These are phyloP conservation scores for Malus hybrid DNA, from an alignment of 331 rosid species.

Conservation along the genomic window DNA sequence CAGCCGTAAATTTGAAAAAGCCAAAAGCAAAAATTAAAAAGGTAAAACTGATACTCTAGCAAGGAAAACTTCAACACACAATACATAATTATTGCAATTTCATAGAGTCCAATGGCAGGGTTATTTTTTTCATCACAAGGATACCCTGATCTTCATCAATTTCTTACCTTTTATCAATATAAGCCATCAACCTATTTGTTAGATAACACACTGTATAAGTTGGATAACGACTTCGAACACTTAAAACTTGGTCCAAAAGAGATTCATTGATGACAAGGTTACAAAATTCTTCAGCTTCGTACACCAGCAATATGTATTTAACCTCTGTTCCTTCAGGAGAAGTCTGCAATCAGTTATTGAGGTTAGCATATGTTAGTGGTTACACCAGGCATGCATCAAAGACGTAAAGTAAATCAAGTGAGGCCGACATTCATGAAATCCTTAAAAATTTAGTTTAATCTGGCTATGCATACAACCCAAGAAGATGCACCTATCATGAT, in stretches of 20 bases:
- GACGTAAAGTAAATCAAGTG: neutral
- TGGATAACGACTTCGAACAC: slow-evolving; percentile 65
- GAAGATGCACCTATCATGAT: slow-evolving; percentile 1
- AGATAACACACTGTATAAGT: slow-evolving; percentile 72
- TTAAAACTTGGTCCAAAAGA: slow-evolving; percentile 44
- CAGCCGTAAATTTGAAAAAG: neutral
- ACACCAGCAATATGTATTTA: slow-evolving; percentile 59
- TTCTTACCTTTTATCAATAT: slow-evolving; percentile 72
- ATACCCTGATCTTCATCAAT: neutral
- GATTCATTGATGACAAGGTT: slow-evolving; percentile 50
- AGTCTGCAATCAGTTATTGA: slow-evolving; percentile 41
- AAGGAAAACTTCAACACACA: neutral
- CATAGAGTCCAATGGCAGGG: neutral
- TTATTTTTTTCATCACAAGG: neutral
- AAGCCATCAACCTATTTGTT: slow-evolving; percentile 69
- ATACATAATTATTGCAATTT: neutral
- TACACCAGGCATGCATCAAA: neutral
- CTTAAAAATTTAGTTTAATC: neutral
- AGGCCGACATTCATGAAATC: neutral
- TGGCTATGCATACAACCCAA: neutral
- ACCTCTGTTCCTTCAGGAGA: slow-evolving; percentile 50
- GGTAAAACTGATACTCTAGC: neutral
- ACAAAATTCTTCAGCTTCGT: slow-evolving; percentile 75
- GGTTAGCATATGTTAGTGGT: slow-evolving; percentile 4
- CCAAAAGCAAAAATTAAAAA: neutral